phyloP scores from a whole-genome alignment of 2,329 filamentous ascomycete genomes.

The Colletotrichum sp. region DNA sequence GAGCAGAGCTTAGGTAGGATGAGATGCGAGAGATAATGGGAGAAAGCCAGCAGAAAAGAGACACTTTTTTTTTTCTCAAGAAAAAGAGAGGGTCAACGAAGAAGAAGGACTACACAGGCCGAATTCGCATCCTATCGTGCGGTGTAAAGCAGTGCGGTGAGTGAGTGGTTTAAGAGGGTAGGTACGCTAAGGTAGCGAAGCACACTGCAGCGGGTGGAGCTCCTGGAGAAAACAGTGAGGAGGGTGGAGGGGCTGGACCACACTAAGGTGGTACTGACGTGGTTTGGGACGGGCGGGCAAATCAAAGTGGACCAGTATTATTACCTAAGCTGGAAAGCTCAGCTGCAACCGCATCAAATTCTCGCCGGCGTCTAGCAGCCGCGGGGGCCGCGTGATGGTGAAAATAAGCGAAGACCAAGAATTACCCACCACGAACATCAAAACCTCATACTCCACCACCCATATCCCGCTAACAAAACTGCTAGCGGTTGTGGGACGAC shows the following conservation, averaged over 20 bases:
- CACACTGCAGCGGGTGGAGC: not conserved
- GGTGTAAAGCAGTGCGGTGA: not conserved
- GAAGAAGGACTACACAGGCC: not conserved
- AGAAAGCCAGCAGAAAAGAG: not conserved
- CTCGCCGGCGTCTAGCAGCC: not conserved
- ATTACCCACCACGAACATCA: not conserved
- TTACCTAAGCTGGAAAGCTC: not conserved
- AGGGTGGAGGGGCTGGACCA: not conserved
- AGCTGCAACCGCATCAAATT: not conserved
- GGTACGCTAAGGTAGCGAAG: not conserved
- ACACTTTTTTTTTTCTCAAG: not conserved
- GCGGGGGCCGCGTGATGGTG: not conserved
- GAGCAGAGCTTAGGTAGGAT: not conserved
- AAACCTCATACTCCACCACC: not conserved
- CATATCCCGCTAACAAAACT: not conserved
- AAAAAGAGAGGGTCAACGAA: not conserved
- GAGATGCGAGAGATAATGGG: not conserved
- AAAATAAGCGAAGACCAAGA: not conserved
- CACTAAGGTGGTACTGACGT: not conserved
- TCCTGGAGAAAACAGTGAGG: not conserved
- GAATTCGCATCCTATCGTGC: not conserved
- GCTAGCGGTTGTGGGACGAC: slow-evolving; percentile 24
- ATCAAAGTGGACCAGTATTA: not conserved
- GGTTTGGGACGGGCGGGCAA: not conserved
- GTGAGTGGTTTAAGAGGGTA: not conserved